phyloP scores from a whole-genome alignment of 805 yeast genomes.

The Kodamaea kakaduensis region DNA sequence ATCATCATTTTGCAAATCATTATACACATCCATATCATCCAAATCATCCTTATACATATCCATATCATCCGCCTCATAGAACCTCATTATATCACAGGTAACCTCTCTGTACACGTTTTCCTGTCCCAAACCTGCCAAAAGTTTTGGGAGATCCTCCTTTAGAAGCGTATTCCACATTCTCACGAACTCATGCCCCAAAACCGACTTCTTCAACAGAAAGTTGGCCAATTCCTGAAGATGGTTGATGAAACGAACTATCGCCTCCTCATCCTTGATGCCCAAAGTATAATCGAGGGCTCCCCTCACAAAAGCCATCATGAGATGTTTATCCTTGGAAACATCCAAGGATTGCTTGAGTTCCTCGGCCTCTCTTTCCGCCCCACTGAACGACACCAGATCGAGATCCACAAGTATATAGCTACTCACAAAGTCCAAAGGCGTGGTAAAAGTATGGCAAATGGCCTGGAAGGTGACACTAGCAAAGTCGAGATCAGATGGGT shows the following conservation, averaged over 20 bases:
- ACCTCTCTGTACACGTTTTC: conserved; percentile 26
- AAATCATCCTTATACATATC: no score
- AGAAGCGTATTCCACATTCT: conserved; percentile 25
- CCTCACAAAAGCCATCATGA: conserved; percentile 35
- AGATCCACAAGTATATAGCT: conserved; percentile 43
- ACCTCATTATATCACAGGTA: conserved; percentile 21
- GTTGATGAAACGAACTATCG: conserved; percentile 15
- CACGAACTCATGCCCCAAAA: conserved; percentile 20
- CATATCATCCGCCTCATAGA: conserved; percentile 16
- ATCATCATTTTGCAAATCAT: no score
- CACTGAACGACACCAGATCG: conserved; percentile 27
- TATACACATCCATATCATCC: no score
- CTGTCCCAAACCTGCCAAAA: conserved; percentile 23
- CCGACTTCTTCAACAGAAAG: conserved; percentile 19
- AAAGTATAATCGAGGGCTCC: conserved; percentile 37
- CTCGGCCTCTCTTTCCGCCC: conserved; percentile 19
- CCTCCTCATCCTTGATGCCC: conserved; percentile 16
- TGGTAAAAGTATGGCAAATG: conserved; percentile 32
- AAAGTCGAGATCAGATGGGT: background rate
- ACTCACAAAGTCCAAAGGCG: conserved; percentile 36
- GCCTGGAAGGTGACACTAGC: conserved; percentile 24
- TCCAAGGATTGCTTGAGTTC: conserved; percentile 29
- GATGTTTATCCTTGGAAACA: conserved; percentile 20
- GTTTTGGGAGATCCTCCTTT: conserved; percentile 17
- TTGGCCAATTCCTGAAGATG: conserved; percentile 21